Evolutionary conservation across 345 rosid genomes (phyloP), one percentile per base, ranked within the genome.

Genomic region (Pugionium cornutum): DNA sequence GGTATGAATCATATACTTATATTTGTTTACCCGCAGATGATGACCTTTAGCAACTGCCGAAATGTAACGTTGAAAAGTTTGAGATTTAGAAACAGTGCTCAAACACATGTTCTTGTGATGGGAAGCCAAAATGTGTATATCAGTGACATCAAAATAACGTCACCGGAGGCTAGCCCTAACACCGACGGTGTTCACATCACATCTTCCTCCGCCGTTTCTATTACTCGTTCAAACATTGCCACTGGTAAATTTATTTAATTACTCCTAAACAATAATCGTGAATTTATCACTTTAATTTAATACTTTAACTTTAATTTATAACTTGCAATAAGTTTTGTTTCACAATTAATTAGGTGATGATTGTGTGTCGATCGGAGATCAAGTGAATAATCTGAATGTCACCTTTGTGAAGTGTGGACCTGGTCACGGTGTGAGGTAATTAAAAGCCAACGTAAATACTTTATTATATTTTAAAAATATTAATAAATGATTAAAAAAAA

Each of bases 281-380:
- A 18, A 18, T n/a, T n/a, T n/a, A n/a, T n/a, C n/a, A n/a, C n/a
- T n/a, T n/a, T n/a, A n/a, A n/a, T n/a, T n/a, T n/a, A n/a, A n/a
- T n/a, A n/a, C n/a, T n/a, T n/a, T n/a, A n/a, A n/a, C 18, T 18
- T 18, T 18, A 18, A 18, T 18, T 18, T 18, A 18, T 18, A 18
- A 18, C 0, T 18, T 18, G 18, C 18, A 18, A 18, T 18, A 18
- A 18, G 18, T 18, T 18, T 18, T 18, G 18, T 18, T 18, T 18
- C 18, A 46, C 37, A 25, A 1, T 37, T 26, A 18, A 18, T 18
- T 52, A 83, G 86, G 86, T 59, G 91, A 86, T 67, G 91, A 82
- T 62, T 83, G 91, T 65, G 66, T 85, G 32, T 83, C 88, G 3
- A 70, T 83, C 9, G 75, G 74, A 42, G 58, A 72, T 49, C 52